Conservation (phyloP, 2,329 filamentous ascomycete species). For the Arachnopeziza araneosa region DNA sequence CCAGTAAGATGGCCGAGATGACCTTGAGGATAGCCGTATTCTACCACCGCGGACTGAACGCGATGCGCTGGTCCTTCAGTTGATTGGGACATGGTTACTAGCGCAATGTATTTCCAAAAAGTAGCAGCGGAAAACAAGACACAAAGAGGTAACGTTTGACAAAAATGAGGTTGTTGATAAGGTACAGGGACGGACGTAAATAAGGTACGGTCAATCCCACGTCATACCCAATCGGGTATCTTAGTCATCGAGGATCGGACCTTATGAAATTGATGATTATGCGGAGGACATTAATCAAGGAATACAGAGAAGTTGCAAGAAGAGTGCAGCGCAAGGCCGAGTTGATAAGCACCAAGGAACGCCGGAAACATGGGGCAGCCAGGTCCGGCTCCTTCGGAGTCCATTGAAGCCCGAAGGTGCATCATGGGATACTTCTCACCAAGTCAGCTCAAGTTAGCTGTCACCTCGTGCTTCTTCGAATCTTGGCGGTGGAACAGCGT, state of each 20-base stretch:
- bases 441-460: not conserved
- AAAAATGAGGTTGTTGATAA: not conserved
- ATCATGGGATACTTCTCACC: not conserved
- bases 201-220: not conserved
- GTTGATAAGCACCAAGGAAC: slow-evolving; percentile 3
- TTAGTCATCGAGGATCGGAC: not conserved
- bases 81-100: slow-evolving; percentile 14
- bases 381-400: slow-evolving; percentile 7
- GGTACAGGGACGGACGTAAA: not conserved
- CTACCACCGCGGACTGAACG: slow-evolving; percentile 31
- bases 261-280: not conserved
- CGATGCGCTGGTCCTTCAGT: slow-evolving; percentile 27
- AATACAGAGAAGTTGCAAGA: not conserved
- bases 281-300: not conserved
- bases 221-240: not conserved
- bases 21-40: slow-evolving; percentile 62
- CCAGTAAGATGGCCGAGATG: slow-evolving; percentile 72
- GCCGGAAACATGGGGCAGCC: not conserved
- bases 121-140: not conserved
- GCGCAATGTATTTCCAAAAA: not conserved
- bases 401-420: not conserved
- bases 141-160: not conserved
- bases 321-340: not conserved
- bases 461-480: slow-evolving; percentile 1
- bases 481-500: not conserved